Base-by-base conservation (phyloP, 2,329 filamentous ascomycete genomes). In the Stagonosporopsis cucurbitacearum region DNA sequence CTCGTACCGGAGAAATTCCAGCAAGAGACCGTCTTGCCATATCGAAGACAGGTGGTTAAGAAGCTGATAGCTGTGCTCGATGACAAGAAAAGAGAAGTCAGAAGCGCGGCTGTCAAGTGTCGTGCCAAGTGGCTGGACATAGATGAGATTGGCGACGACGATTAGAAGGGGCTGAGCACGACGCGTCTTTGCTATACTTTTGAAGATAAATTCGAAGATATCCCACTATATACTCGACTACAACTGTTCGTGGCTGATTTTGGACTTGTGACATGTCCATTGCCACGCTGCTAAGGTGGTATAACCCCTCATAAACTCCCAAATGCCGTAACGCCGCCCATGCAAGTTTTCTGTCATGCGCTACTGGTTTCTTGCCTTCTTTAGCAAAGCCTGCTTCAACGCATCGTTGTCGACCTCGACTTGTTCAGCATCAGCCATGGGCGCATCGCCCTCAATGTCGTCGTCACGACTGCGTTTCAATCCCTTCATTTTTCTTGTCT, bases 401-500 rank as follows among this genome's bases (percentile, higher is more conserved):
- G 50, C 50, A 20, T 53, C 50, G 33, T 46, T 33, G 36, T 46
- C 42, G 6, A 46, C 42, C 3, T 35, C 19, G 4, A 46, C 50
- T 5, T 26, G 20, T 7, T 23, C 46, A 6, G 46, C 47, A 7
- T 50, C 42, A 12, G 49, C 49, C 54, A 52, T 57, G 2, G 41
- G 43, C 4, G 49, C 40, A 37, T 70, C 67, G n/a, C 58, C 63
- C 17, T 54, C 64, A 4, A 48, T 48, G 20, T 66, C 69, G 22
- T 67, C 66, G 6, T 64, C 63, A 50, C 91, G 86, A 62, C 84
- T 87, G 64, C 95, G 84, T 86, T 98, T 99, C 65, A 99, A 78
- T 65, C 93, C 95, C 87, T 99, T 99, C 93, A 99, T 98, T 86
- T 99, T 99, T 73, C 95, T 88, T 49, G 93, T 96, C 82, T 99